phyloP scores from a whole-genome alignment of 495 filamentous ascomycete species.

The Aspergillus mulundensis region DNA sequence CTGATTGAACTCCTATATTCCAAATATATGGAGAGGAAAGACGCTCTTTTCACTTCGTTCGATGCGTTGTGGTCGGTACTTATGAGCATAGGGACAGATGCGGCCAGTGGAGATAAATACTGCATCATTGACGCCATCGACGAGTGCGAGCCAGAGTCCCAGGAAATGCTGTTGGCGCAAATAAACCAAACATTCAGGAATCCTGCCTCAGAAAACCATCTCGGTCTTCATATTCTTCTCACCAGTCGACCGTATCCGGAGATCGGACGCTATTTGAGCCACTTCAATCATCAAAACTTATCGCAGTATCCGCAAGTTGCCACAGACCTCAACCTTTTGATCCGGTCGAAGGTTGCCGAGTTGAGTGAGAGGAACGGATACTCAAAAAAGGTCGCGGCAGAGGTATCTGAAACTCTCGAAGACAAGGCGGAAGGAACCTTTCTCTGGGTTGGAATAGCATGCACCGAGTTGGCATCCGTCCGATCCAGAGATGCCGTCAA shows the following conservation, averaged over 20 bases:
- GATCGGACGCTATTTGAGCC: conserved; percentile 14
- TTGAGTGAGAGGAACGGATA: conserved; percentile 20
- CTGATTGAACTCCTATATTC: conserved; percentile 20
- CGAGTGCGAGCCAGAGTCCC: conserved; percentile 19
- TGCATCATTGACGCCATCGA: conserved; percentile 28
- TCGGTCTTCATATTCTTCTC: conserved; percentile 22
- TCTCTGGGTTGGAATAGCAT: conserved; percentile 27
- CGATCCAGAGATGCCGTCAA: conserved; percentile 12
- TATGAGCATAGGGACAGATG: conserved; percentile 9
- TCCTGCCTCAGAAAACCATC: neutral
- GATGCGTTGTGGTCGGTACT: conserved; percentile 25
- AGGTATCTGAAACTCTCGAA: conserved; percentile 16
- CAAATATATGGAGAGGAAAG: conserved; percentile 19
- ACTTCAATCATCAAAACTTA: conserved; percentile 17
- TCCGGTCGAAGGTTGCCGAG: conserved; percentile 18
- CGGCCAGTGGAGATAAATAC: conserved; percentile 12
- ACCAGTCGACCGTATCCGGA: conserved; percentile 22
- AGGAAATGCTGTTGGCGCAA: neutral
- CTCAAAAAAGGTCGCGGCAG: conserved; percentile 7
- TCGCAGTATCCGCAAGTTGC: conserved; percentile 9
- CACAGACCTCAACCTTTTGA: conserved; percentile 19
- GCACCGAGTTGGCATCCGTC: conserved; percentile 10
- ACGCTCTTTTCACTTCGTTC: conserved; percentile 23
- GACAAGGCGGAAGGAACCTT: conserved; percentile 29
- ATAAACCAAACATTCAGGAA: neutral